phyloP scores from a whole-genome alignment of 176 grass and related monocot genomes.

The Oryza meyeriana region DNA sequence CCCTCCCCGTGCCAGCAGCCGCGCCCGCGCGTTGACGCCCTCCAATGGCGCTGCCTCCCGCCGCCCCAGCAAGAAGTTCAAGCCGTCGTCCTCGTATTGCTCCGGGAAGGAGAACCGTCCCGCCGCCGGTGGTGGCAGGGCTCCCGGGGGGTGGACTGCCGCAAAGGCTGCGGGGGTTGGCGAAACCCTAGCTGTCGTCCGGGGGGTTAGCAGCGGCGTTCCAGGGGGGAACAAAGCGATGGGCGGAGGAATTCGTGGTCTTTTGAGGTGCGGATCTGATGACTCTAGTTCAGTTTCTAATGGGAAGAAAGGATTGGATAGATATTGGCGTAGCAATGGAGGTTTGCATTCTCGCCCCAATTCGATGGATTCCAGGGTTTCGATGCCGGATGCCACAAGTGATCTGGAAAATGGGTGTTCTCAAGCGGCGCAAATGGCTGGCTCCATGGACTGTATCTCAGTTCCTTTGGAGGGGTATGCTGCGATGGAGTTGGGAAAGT shows the following conservation, averaged over 20 bases:
- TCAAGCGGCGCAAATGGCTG: neutral
- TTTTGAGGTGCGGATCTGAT: slow-evolving; percentile 13
- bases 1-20: slow-evolving; percentile 26
- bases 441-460: slow-evolving; percentile 5
- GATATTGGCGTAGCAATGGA: neutral
- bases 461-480: neutral
- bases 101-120: slow-evolving; percentile 59
- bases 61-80: slow-evolving; percentile 46
- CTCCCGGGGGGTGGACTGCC: neutral
- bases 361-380: neutral
- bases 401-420: slow-evolving; percentile 9
- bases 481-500: neutral
- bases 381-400: neutral
- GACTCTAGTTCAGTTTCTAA: neutral
- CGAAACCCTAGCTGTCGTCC: slow-evolving; percentile 38
- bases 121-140: neutral
- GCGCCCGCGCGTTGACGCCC: slow-evolving; percentile 39
- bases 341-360: neutral
- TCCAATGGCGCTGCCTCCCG: slow-evolving; percentile 22
- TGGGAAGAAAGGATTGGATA: neutral
- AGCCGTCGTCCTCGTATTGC: neutral
- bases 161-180: neutral
- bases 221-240: neutral
- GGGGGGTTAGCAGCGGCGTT: slow-evolving; percentile 15
- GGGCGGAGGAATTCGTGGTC: neutral